These are phyloP conservation scores for Spizellomyces sp. DNA, from an alignment of 192 early-diverging fungal species.

Conservation along the genomic window DNA sequence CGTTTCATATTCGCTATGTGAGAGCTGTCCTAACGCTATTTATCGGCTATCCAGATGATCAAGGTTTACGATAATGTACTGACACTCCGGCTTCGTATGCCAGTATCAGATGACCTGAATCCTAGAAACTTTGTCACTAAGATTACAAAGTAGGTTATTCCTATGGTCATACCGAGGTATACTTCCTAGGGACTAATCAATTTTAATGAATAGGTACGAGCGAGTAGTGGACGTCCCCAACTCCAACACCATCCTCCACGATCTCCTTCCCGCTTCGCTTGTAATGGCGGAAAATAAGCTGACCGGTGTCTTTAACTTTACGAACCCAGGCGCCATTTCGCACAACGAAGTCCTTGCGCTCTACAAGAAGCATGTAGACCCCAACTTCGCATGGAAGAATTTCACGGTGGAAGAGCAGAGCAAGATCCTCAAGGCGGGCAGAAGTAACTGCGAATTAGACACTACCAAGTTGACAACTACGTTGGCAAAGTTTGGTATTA, in stretches of 20 bases:
- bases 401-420: slow-evolving; percentile 33
- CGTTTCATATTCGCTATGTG: too few relatives aligned
- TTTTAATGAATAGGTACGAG: slow-evolving; percentile 15
- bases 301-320: slow-evolving; percentile 31
- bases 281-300: slow-evolving; percentile 17
- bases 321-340: slow-evolving; percentile 36
- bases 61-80: slow-evolving; percentile 26
- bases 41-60: slow-evolving; percentile 8
- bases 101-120: slow-evolving; percentile 36
- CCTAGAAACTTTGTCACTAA: slow-evolving; percentile 38
- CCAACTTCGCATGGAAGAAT: slow-evolving; percentile 34
- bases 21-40: too few relatives aligned
- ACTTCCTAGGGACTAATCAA: neutral
- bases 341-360: slow-evolving; percentile 34
- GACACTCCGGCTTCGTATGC: slow-evolving; percentile 36
- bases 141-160: slow-evolving; percentile 24
- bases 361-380: slow-evolving; percentile 35
- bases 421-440: slow-evolving; percentile 34
- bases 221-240: slow-evolving; percentile 35
- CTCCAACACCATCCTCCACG: slow-evolving; percentile 33
- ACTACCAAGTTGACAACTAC: slow-evolving; percentile 27
- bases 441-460: slow-evolving; percentile 34
- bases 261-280: slow-evolving; percentile 26
- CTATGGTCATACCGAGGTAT: neutral
- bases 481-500: slow-evolving; percentile 18